phyloP scores from a whole-genome alignment of 2,329 filamentous ascomycete genomes.

The Colletotrichum sansevieriae region DNA sequence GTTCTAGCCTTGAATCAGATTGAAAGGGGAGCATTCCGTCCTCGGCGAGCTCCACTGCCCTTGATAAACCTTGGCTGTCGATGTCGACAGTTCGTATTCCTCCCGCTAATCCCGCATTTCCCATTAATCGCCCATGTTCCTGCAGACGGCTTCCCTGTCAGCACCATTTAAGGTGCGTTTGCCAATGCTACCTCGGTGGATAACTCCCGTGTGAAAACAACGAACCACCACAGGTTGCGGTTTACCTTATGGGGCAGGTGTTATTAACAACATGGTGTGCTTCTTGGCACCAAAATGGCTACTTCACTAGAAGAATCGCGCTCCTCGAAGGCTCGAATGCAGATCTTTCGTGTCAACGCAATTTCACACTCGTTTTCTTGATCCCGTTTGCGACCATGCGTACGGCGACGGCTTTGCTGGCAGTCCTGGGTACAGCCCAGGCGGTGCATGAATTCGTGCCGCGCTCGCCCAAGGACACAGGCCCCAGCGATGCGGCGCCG shows the following conservation, averaged over 20 bases:
- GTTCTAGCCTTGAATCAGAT: neutral
- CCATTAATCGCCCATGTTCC: neutral
- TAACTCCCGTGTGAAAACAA: neutral
- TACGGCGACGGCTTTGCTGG: neutral
- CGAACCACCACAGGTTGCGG: neutral
- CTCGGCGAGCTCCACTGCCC: neutral
- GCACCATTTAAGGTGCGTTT: too few relatives aligned
- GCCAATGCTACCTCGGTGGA: slow-evolving; percentile 15
- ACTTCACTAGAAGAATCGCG: neutral
- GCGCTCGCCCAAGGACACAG: neutral
- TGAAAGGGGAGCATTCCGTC: neutral
- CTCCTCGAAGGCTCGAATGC: neutral
- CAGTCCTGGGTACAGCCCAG: neutral
- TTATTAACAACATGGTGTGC: slow-evolving; percentile 1
- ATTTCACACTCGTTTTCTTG: neutral
- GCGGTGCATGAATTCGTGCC: neutral
- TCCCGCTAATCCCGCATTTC: too few relatives aligned
- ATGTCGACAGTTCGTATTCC: slow-evolving; percentile 16
- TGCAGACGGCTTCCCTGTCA: neutral
- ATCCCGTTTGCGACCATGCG: neutral
- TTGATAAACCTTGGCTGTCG: neutral
- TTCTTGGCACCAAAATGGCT: slow-evolving; percentile 17
- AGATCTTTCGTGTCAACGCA: neutral
- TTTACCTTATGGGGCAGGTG: slow-evolving; percentile 23
- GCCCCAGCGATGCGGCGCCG: slow-evolving; percentile 9